Base-by-base conservation (phyloP, 805 yeast genomes). In the Metschnikowia bowlesiae region DNA sequence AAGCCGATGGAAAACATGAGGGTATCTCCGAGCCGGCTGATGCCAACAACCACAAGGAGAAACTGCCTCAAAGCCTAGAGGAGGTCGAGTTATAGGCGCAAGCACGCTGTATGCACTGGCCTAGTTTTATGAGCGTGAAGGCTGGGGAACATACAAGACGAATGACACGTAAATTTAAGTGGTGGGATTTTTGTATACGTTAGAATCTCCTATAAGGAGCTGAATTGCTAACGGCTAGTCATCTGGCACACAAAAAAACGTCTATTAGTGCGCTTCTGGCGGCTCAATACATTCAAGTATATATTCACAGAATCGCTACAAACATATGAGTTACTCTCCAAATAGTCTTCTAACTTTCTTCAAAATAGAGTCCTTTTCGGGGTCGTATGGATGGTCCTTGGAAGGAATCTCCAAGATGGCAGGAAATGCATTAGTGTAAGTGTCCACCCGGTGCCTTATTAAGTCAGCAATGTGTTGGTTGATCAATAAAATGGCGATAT, bases 301-400 rank as follows among this genome's bases (percentile, higher is more conserved):
- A 32, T 28, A 42, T 22, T 32, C 38, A 30, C 29, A 8, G 26
- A 10, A 28, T 11, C 8, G 40, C 39, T 29, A 28, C 14, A 44
- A 14, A 26, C 13, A 6, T 13, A 33, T 1, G 8, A n/a, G 57
- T 46, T 75, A 89, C 72, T 94, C 98, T 41, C 99, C 98, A 73
- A 92, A 91, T 56, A 94, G 74, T 66, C 96, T 84, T 75, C 96
- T 86, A 33, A 94, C 99, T 67, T 96, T 87, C 71, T 92, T 85
- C 70, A 94, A 78, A 38, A 94, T 90, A 18, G 96, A 86, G 70
- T 94, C 99, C 82, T 92, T 94, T 68, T 92, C 98, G 18, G 99
- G 99, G 68, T 94, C 96, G 68, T 94, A 94, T 22, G 99, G 98
- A 68, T 94, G 98, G 65, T 94, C 99, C 74, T 94, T 94, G 13